Evolutionary conservation across 2,329 filamentous ascomycete genomes (phyloP).

Genomic region (Byssochlamys sp.): DNA sequence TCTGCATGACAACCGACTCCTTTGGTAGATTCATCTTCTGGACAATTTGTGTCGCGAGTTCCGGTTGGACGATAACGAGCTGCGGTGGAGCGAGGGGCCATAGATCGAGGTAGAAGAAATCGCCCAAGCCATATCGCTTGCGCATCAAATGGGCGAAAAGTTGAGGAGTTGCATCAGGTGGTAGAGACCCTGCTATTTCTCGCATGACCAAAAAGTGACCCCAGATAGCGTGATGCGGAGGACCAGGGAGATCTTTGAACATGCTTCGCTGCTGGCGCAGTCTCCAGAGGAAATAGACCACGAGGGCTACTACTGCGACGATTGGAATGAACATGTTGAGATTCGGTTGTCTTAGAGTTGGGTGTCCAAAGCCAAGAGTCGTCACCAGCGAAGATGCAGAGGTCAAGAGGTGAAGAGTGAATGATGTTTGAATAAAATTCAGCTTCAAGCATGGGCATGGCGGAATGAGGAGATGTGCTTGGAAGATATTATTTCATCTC

Average conservation of each 20-base stretch:
- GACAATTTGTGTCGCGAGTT: constrained; percentile 30
- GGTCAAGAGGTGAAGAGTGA: constrained; percentile 8
- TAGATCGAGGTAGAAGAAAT: constrained; percentile 26
- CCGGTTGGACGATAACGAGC: constrained; percentile 29
- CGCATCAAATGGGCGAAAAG: constrained; percentile 11
- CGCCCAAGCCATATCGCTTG: constrained; percentile 9
- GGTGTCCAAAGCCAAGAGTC: background rate
- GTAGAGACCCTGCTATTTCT: constrained; percentile 10
- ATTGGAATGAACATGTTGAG: constrained; percentile 7
- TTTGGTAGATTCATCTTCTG: constrained; percentile 30
- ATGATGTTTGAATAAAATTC: constrained; percentile 7
- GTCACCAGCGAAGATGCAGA: constrained; percentile 9
- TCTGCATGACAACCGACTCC: constrained; percentile 10
- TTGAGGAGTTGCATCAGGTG: constrained; percentile 9
- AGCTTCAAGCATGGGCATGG: constrained; percentile 7
- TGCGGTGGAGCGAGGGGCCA: constrained; percentile 31
- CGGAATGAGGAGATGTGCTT: no score
- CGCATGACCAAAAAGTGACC: constrained; percentile 12
- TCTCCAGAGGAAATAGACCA: constrained; percentile 7
- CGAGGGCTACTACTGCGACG: constrained; percentile 3
- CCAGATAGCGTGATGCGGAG: constrained; percentile 13
- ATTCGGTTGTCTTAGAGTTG: background rate
- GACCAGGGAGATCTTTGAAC: constrained; percentile 12
- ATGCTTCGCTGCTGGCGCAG: constrained; percentile 8
- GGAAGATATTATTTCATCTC: no score